Evolutionary conservation across 495 filamentous ascomycete species (phyloP).

Genomic region (Hypoxylon lenormandii): DNA sequence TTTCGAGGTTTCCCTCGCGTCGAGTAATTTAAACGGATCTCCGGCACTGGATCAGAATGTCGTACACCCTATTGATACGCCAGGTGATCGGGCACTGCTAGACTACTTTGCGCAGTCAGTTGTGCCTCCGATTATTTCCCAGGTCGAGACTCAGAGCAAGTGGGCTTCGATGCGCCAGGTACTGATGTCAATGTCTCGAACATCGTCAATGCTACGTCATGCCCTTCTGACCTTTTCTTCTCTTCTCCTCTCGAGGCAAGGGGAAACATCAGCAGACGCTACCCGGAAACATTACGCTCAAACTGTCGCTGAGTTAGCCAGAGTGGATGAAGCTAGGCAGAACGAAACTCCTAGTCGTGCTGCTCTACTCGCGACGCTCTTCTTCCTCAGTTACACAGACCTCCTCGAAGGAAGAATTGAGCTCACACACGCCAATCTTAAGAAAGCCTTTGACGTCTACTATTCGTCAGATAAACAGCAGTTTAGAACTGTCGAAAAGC

Average conservation of each 20-base stretch:
- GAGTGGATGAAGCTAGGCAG: constrained; percentile 7
- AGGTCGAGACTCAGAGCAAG: constrained; percentile 50
- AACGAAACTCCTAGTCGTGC: constrained; percentile 12
- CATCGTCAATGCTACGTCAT: constrained; percentile 48
- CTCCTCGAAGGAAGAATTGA: constrained; percentile 42
- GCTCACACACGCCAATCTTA: constrained; percentile 46
- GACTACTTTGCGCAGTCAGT: constrained; percentile 49
- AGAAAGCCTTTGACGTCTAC: constrained; percentile 41
- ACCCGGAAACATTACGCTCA: constrained; percentile 33
- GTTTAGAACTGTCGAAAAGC: constrained; percentile 42
- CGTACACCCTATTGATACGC: constrained; percentile 7
- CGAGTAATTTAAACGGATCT: constrained; percentile 18
- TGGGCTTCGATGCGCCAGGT: constrained; percentile 50
- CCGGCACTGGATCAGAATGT: constrained; percentile 20
- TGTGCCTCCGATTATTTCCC: constrained; percentile 50
- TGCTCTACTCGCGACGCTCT: constrained; percentile 46
- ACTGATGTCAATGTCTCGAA: constrained; percentile 47
- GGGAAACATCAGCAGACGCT: constrained; percentile 6
- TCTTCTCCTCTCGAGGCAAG: constrained; percentile 33
- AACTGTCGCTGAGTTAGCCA: constrained; percentile 16
- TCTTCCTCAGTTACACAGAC: constrained; percentile 52
- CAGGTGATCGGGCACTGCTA: constrained; percentile 30
- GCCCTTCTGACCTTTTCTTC: constrained; percentile 51
- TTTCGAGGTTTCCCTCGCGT: constrained; percentile 24
- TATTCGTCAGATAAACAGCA: constrained; percentile 38